Conservation (phyloP, 345 rosid species). For the Euphorbia lathyris region DNA sequence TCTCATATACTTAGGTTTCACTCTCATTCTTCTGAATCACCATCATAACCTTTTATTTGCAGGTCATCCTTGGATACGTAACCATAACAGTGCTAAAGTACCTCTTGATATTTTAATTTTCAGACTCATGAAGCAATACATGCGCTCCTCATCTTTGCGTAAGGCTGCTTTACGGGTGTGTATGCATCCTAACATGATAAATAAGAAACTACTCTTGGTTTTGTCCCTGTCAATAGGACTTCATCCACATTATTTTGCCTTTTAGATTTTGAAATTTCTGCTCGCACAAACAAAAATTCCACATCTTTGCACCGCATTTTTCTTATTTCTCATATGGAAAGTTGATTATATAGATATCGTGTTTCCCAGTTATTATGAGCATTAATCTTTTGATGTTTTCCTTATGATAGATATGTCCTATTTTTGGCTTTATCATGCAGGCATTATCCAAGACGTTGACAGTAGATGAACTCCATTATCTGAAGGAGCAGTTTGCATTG, state of each 20-base stretch:
- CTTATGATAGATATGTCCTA: background rate
- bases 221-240: background rate
- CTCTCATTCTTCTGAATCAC: slow-evolving; percentile 14
- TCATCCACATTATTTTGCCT: background rate
- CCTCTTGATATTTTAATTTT: slow-evolving; percentile 76
- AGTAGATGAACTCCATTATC: slow-evolving; percentile 56
- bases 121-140: slow-evolving; percentile 69
- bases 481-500: slow-evolving; percentile 69
- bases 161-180: slow-evolving; percentile 90
- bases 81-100: slow-evolving; percentile 43
- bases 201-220: background rate
- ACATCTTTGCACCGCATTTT: background rate
- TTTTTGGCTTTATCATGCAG: slow-evolving; percentile 38
- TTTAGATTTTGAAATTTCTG: background rate
- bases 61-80: slow-evolving; percentile 95
- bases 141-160: slow-evolving; percentile 83
- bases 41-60: slow-evolving; percentile 18
- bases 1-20: slow-evolving; percentile 18
- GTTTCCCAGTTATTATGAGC: background rate
- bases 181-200: slow-evolving; percentile 3
- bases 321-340: background rate
- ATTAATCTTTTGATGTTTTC: background rate
- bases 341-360: background rate
- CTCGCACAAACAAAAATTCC: background rate
- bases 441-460: slow-evolving; percentile 82